Base-by-base conservation (phyloP, 257 asterid species). In the Nemophila menziesii region DNA sequence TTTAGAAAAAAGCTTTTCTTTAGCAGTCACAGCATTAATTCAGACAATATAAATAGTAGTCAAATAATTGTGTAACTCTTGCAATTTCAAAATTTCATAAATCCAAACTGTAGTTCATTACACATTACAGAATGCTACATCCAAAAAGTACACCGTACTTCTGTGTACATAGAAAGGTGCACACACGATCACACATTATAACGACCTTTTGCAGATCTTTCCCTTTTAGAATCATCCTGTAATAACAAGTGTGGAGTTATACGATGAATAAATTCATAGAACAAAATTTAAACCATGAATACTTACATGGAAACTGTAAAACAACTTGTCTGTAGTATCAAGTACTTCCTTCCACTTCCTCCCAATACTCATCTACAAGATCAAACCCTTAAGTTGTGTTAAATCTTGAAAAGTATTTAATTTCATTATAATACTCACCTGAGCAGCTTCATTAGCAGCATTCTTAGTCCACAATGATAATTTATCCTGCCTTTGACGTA, bases 321-420 rank as follows among this genome's bases (percentile, higher is more conserved):
- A 38, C 33, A 86, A 58, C 76, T 72, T 82, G n/a, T 82, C 94
- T 3, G 71, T 69, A 52, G 71, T 49, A 16, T 81, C 81, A 51
- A 86, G 51, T 56, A 81, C 61, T 64, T 78, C 86, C 64, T 86
- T 86, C 96, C 96, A 86, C 74, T 86, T 81, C 82, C 83, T 75
- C 43, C 96, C 96, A 55, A 86, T 79, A 74, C 89, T 57, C 86
- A 71, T 85, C 96, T 85, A 65, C 73, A 66, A 43, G 43, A 52
- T 39, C 43, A 41, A 26, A 27, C 29, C 56, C 39, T 8, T 29
- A 48, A 43, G 33, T 23, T n/a, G 44, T 29, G 17, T n/a, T n/a
- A n/a, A n/a, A n/a, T n/a, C n/a, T n/a, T n/a, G n/a, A n/a, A n/a
- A n/a, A n/a, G n/a, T n/a, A n/a, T n/a, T n/a, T n/a, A n/a, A n/a